Percentiles rank a stretch among this genome's conserved stretches.
phyloP scores from a whole-genome alignment of 805 yeast genomes.

The Candida golubevii region DNA sequence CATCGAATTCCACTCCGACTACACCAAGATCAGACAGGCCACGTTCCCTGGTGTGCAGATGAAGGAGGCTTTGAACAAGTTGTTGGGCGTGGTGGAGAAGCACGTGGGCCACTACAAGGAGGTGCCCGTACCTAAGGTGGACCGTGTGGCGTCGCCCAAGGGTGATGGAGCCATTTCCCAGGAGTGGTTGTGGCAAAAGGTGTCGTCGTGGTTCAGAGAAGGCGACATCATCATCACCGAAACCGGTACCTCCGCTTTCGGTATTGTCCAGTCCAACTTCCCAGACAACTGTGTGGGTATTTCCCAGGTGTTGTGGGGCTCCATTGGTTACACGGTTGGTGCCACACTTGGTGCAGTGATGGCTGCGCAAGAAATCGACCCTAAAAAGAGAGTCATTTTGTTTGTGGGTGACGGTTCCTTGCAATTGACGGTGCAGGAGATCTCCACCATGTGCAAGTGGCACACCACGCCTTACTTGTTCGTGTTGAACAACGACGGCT shows the following conservation, averaged over 20 bases:
- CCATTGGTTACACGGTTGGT: constrained; percentile 27
- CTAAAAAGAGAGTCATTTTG: constrained; percentile 31
- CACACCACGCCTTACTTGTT: constrained; percentile 33
- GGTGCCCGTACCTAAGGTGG: constrained; percentile 51
- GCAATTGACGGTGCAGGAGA: constrained; percentile 40
- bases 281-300: constrained; percentile 23
- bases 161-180: constrained; percentile 22
- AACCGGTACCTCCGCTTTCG: constrained; percentile 27
- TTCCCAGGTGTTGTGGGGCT: constrained; percentile 28
- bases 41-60: constrained; percentile 70
- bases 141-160: constrained; percentile 43
- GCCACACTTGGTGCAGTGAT: constrained; percentile 28
- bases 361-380: constrained; percentile 26
- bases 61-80: constrained; percentile 41
- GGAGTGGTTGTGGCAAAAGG: constrained; percentile 24
- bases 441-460: constrained; percentile 35
- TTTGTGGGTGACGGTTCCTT: constrained; percentile 43
- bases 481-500: constrained; percentile 39
- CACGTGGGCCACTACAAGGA: constrained; percentile 45
- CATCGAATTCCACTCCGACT: constrained; percentile 75
- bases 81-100: constrained; percentile 32
- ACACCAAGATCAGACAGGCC: constrained; percentile 66
- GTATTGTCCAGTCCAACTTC: constrained; percentile 24
- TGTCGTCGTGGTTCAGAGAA: constrained; percentile 24
- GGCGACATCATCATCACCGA: constrained; percentile 28